Base-by-base conservation (phyloP, 2,329 filamentous ascomycete genomes). In the Neocatenulostroma microsporum region DNA sequence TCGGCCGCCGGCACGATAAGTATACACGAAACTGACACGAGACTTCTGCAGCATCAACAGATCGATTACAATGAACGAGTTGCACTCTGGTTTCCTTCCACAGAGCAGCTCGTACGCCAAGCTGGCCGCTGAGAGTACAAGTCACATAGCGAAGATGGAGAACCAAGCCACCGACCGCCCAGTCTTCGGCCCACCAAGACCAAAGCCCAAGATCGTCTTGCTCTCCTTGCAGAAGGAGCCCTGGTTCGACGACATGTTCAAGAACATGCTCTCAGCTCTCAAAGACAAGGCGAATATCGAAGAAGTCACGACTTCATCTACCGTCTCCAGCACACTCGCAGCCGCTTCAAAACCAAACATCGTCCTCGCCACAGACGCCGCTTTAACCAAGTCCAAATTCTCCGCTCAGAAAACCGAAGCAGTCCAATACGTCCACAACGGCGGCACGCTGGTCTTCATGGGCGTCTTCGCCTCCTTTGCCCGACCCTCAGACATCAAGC, bases 391-490 rank as follows among this genome's bases (percentile, higher is more conserved):
- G 15, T 30, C 28, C 25, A 31, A 37, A 11, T 32, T 38, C 26
- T 15, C 32, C n/a, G 17, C 34, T 13, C 35, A 43, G 10, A 19
- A 28, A n/a, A 33, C 36, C 9, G 41, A 47, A 29, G 46, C 48
- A 8, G 21, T 30, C 12, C 21, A 36, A n/a, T 51, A 43, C 39
- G 42, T 46, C n/a, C 11, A 10, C 30, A 30, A 25, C 10, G 48
- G 48, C 21, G 48, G 48, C 21, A 41, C 30, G 1, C 18, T 51
- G 9, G 28, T 51, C 36, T 44, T 49, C 32, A 44, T 44, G 32
- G 42, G 46, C 25, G 37, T 39, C 34, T 49, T 48, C 40, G 27
- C 42, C 2, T 30, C 29, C 28, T 40, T 40, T 37, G 26, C 40
- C 9, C 30, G 34, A 1, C 34, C 34, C 5, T 25, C 29, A 10